Percentiles rank a stretch among this genome's conserved stretches.
Conservation (phyloP, 257 asterid genomes). For the Henckelia pumila region DNA sequence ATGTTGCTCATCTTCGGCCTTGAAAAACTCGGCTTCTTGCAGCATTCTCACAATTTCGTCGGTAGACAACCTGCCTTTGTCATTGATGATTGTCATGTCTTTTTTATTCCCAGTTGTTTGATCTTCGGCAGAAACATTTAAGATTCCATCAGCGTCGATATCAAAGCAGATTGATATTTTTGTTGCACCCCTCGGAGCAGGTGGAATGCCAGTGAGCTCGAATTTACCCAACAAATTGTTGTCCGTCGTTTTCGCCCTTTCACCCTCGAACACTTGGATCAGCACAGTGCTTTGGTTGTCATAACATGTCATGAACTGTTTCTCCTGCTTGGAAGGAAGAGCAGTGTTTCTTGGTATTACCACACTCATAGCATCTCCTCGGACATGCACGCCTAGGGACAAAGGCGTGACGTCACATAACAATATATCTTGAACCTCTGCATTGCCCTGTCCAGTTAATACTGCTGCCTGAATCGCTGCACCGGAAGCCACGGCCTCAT, state of each 20-base stretch:
- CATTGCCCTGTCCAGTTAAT: background rate
- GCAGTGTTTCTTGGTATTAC: background rate
- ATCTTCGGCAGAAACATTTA: no score
- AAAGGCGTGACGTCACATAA: background rate
- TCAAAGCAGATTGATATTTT: background rate
- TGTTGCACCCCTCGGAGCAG: no score
- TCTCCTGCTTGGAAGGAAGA: background rate
- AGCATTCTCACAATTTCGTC: background rate
- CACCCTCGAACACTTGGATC: background rate
- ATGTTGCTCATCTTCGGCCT: background rate
- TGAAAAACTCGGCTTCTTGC: background rate
- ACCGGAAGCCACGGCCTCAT: background rate
- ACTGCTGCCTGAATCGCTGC: background rate
- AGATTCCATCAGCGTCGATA: no score
- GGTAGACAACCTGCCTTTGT: background rate
- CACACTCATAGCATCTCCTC: background rate
- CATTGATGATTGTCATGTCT: background rate
- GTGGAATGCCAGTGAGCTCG: background rate
- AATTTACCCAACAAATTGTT: background rate
- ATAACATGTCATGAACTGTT: background rate
- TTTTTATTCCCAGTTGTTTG: background rate
- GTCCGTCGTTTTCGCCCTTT: background rate
- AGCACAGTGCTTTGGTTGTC: background rate
- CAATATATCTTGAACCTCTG: background rate
- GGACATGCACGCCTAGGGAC: background rate